Conservation (phyloP, 2,329 filamentous ascomycete species). For the Diaporthe eres region DNA sequence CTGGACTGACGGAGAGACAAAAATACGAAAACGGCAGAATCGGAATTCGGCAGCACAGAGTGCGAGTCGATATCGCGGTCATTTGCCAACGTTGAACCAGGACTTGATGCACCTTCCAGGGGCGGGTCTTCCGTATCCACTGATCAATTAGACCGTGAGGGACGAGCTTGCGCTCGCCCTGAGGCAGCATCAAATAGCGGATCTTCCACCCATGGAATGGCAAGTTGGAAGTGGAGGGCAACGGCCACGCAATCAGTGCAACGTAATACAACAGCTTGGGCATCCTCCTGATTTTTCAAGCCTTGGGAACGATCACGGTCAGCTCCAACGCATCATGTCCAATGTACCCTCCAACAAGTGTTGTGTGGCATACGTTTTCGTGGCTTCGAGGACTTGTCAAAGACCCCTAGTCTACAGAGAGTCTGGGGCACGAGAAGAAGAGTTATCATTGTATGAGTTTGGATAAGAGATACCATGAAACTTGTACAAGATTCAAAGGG, state of each 20-base stretch:
- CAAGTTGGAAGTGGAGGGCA: not conserved
- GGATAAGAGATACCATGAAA: not conserved
- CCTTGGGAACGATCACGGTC: not conserved
- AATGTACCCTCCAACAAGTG: not conserved
- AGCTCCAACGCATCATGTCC: not conserved
- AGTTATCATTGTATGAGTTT: fast-evolving
- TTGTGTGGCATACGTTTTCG: not conserved
- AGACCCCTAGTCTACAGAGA: not conserved
- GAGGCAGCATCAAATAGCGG: not conserved
- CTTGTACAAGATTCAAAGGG: not conserved
- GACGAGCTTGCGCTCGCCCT: not conserved
- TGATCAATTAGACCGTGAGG: not conserved
- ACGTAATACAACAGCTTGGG: not conserved
- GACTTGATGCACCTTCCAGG: not conserved
- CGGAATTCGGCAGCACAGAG: not conserved
- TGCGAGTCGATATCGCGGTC: not conserved
- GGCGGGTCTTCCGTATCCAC: not conserved
- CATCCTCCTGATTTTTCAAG: not conserved
- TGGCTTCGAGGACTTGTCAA: not conserved
- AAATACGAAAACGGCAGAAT: not conserved
- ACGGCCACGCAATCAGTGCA: not conserved
- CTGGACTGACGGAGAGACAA: constrained; percentile 7
- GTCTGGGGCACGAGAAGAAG: not conserved
- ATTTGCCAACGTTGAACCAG: not conserved
- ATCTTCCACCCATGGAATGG: not conserved